phyloP scores from a whole-genome alignment of 495 filamentous ascomycete genomes.

The Trichoderma asperelloides region DNA sequence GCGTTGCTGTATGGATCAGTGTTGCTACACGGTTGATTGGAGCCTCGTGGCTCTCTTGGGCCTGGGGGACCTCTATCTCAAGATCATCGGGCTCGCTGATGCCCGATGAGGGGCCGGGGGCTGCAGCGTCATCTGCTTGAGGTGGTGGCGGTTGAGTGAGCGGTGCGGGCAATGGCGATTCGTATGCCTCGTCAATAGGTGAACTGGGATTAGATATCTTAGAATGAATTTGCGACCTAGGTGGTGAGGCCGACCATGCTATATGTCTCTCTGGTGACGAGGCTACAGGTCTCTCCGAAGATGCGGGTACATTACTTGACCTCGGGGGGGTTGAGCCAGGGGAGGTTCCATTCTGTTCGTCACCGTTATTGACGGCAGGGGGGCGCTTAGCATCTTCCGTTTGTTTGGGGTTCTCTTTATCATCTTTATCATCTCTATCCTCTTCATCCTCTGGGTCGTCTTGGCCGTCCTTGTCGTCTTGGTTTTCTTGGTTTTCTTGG shows the following conservation, averaged over 20 bases:
- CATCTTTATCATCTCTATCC: not conserved
- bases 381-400: not conserved
- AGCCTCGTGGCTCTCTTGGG: not conserved
- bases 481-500: not conserved
- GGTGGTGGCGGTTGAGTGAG: not conserved
- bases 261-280: not conserved
- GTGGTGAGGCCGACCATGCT: slow-evolving; percentile 16
- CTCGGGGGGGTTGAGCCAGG: not conserved
- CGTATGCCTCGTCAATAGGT: not conserved
- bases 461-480: not conserved
- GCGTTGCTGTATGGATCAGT: too few relatives aligned
- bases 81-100: slow-evolving; percentile 7
- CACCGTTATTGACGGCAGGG: not conserved
- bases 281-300: not conserved
- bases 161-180: not conserved
- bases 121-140: not conserved
- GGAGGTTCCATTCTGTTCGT: not conserved
- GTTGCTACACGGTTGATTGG: slow-evolving; percentile 12
- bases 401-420: not conserved
- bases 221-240: not conserved
- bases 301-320: not conserved
- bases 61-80: slow-evolving; percentile 7
- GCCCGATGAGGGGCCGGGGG: not conserved
- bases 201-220: not conserved
- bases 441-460: not conserved